Percentiles rank a stretch among this genome's conserved stretches.
phyloP scores from a whole-genome alignment of 192 early-diverging fungal genomes.

The Gamsiella multidivaricata region DNA sequence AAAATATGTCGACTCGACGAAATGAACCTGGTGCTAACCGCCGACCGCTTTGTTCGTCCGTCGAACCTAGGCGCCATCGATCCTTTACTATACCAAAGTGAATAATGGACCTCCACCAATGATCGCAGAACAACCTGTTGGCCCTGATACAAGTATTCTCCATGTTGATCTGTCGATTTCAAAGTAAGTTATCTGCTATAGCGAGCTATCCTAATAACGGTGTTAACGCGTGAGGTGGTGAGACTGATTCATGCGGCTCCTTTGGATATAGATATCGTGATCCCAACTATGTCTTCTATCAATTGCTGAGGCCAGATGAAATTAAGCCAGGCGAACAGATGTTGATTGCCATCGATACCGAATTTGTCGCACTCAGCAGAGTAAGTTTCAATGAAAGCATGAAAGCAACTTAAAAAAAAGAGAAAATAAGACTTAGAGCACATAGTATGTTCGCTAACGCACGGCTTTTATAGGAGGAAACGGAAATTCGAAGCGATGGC shows the following conservation, averaged over 20 bases:
- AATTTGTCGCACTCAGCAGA: conserved; percentile 90
- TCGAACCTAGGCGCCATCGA: conserved; percentile 64
- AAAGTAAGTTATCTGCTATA: conserved; percentile 67
- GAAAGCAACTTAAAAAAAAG: background rate
- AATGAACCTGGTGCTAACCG: no score
- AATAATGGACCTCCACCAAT: conserved; percentile 65
- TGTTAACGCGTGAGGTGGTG: background rate
- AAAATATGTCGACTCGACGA: no score
- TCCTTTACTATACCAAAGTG: conserved; percentile 74
- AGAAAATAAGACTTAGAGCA: background rate
- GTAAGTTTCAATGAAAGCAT: conserved; percentile 10
- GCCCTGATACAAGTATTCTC: conserved; percentile 62
- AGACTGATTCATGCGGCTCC: no score
- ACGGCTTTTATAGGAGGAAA: conserved; percentile 69
- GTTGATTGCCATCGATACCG: conserved; percentile 90
- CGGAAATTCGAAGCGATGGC: conserved; percentile 93
- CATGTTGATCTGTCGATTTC: conserved; percentile 70
- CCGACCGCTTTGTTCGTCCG: no score
- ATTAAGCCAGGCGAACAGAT: conserved; percentile 71
- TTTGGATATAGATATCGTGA: conserved; percentile 57
- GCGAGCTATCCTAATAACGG: no score
- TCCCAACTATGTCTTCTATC: conserved; percentile 59
- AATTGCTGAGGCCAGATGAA: conserved; percentile 67
- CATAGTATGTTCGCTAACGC: background rate
- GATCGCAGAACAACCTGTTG: conserved; percentile 52